Base-by-base conservation (phyloP, 768 basidiomycete species). In the Cytidiella melzeri region DNA sequence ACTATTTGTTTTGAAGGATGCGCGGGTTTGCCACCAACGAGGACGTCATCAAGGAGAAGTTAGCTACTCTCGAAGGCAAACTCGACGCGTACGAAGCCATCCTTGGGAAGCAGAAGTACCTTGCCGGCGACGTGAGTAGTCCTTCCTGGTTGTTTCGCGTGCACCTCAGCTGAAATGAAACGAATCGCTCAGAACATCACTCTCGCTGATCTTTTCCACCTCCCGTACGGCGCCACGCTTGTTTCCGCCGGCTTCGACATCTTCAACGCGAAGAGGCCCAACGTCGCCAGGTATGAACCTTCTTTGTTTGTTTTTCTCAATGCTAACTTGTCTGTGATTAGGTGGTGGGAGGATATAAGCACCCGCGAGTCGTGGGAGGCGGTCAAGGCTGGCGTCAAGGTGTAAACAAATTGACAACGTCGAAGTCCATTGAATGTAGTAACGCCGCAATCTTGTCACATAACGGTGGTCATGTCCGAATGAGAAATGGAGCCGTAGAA, bases 191-290 rank as follows among this genome's bases (percentile, higher is more conserved):
- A 74, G 68, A 56, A 63, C 24, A 19, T 84, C 45, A 80, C 78
- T 6, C 66, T 83, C 3, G 79, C 76, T 3, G 83, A 84, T 58
- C 67, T 84, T 11, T 75, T 73, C 63, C 81, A 82, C 60, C 60
- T 83, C 34, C 72, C 80, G 0, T 74, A 73, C 43, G 75, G 72
- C 27, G 47, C 43, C n/a, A 30, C 62, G 45, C 54, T 73, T 28
- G 47, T 39, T 18, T 13, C 5, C 1, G 50, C 53, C 1, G 70
- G 68, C 2, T 54, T 56, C 40, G 55, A 65, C 15, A 49, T 69
- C 13, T 52, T 77, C 19, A 60, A 60, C 10, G 60, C 50, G 34
- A 66, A 43, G 23, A 43, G 67, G 55, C 73, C 75, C 5, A 74
- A 77, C 52, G 69, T 79, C 2, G 51, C 66, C 0, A 36, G 52